A percentile compares a stretch with the other conserved stretches of the same genome.
phyloP scores from a whole-genome alignment of 768 basidiomycete genomes.

The Multifurca ochricompacta region DNA sequence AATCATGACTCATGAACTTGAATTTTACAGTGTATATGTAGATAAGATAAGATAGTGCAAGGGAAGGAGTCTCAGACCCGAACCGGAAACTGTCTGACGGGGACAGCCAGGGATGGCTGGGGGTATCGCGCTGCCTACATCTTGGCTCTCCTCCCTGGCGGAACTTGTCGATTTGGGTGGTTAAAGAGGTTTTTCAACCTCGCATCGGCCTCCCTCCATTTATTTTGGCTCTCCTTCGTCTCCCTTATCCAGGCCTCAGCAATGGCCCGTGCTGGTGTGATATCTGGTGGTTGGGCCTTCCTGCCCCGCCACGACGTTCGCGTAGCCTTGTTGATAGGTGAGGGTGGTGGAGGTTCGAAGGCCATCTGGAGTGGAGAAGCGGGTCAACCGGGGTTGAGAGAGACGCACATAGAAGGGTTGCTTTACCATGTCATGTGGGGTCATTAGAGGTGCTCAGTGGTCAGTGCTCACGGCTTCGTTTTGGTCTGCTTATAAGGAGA shows the following conservation, averaged over 20 bases:
- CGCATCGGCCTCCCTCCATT: slow-evolving; percentile 51
- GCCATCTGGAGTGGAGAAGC: slow-evolving; percentile 16
- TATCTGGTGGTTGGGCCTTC: slow-evolving; percentile 12
- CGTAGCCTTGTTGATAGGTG: slow-evolving; percentile 16
- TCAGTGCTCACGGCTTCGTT: slow-evolving; percentile 8
- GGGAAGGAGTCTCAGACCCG: neutral
- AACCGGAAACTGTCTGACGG: neutral
- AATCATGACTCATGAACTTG: slow-evolving; percentile 11
- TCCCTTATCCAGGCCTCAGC: slow-evolving; percentile 62
- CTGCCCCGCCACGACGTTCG: slow-evolving; percentile 14
- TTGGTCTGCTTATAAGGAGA: slow-evolving; percentile 20
- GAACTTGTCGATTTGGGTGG: slow-evolving; percentile 42
- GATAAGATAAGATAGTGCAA: slow-evolving; percentile 28
- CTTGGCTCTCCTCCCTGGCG: slow-evolving; percentile 16
- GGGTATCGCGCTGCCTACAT: slow-evolving; percentile 19
- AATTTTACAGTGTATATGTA: slow-evolving; percentile 18
- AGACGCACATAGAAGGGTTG: neutral
- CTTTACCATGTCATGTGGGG: slow-evolving; percentile 15
- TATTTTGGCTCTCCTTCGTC: slow-evolving; percentile 49
- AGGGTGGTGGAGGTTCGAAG: slow-evolving; percentile 23
- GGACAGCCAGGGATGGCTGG: slow-evolving; percentile 7
- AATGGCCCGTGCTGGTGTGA: slow-evolving; percentile 54
- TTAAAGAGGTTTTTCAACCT: slow-evolving; percentile 40
- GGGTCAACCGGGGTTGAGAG: neutral
- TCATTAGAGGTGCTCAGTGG: slow-evolving; percentile 15